A percentile compares a stretch with the other conserved stretches of the same genome.
Conservation (phyloP, 2,329 filamentous ascomycete species). For the Venturia pyrina region DNA sequence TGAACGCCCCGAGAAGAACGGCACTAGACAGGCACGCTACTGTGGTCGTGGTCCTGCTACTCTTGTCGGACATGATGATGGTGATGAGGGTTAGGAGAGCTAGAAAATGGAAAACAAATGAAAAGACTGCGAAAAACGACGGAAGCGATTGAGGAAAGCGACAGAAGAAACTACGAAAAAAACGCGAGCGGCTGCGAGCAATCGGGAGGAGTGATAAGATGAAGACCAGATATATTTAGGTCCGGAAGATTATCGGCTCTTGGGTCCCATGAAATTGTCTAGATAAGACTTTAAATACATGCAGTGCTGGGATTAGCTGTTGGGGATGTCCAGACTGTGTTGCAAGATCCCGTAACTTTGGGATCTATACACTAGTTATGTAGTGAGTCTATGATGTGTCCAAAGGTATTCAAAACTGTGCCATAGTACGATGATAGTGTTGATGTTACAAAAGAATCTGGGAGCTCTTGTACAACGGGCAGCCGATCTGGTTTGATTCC, state of each 20-base stretch:
- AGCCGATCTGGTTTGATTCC: too few species aligned
- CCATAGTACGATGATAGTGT: too few species aligned
- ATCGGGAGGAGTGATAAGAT: too few species aligned
- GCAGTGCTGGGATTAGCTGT: background rate
- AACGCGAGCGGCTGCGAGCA: too few species aligned
- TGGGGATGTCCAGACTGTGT: background rate
- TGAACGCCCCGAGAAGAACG: background rate
- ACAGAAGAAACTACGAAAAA: too few species aligned
- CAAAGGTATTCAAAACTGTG: too few species aligned
- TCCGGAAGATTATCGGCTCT: background rate
- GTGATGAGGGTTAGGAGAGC: background rate
- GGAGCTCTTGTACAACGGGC: too few species aligned
- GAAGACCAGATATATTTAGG: background rate
- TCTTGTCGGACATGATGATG: background rate
- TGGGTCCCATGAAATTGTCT: background rate
- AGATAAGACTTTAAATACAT: background rate
- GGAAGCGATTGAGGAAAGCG: too few species aligned
- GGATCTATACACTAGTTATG: too few species aligned
- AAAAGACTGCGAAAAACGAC: background rate
- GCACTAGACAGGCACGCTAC: background rate
- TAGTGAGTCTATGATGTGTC: too few species aligned
- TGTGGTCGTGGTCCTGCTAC: background rate
- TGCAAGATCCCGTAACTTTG: background rate
- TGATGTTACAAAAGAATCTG: too few species aligned
- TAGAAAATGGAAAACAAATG: background rate